phyloP scores from a whole-genome alignment of 768 basidiomycete genomes.

The Lactarius tabidus region DNA sequence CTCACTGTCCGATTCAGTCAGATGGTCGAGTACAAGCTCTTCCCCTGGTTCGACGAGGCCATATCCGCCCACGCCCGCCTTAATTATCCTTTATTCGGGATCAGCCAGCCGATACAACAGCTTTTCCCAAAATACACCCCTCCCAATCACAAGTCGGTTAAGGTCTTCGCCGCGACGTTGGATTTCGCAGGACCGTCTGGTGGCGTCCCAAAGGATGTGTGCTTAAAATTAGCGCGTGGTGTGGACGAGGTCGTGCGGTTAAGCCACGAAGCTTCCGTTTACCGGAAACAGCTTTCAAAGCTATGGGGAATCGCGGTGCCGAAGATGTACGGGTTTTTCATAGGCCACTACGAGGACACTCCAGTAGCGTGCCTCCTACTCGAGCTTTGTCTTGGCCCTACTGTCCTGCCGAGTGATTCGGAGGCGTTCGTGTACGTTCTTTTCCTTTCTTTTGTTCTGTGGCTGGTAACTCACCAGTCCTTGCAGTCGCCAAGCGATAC shows the following conservation, averaged over 20 bases:
- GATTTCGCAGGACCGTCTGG: slow-evolving; percentile 7
- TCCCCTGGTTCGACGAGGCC: slow-evolving; percentile 13
- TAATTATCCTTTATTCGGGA: slow-evolving; percentile 10
- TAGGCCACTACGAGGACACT: slow-evolving; percentile 2
- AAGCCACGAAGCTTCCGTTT: slow-evolving; percentile 20
- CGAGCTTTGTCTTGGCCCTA: slow-evolving; percentile 12
- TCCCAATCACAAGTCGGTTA: not conserved
- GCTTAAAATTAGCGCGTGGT: slow-evolving; percentile 17
- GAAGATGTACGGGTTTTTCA: slow-evolving; percentile 20
- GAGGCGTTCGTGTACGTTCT: slow-evolving; percentile 14
- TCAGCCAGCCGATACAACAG: not conserved
- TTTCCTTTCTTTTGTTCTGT: not conserved
- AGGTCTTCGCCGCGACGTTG: slow-evolving; percentile 17
- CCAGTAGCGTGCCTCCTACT: slow-evolving; percentile 18
- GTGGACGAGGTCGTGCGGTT: slow-evolving; percentile 20
- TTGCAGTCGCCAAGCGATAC: slow-evolving; percentile 15
- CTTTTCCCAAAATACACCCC: slow-evolving; percentile 10
- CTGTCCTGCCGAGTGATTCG: not conserved
- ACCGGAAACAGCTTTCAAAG: slow-evolving; percentile 12
- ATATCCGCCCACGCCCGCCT: slow-evolving; percentile 12
- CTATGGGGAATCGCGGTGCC: slow-evolving; percentile 21
- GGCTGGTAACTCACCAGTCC: not conserved
- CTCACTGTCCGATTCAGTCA: slow-evolving; percentile 16
- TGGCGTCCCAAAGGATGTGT: slow-evolving; percentile 10
- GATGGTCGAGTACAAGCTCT: slow-evolving; percentile 12